Evolutionary conservation across 306 rosid species (phyloP), one percentile per base, ranked within the genome.

Genomic region (Corylus americana): DNA sequence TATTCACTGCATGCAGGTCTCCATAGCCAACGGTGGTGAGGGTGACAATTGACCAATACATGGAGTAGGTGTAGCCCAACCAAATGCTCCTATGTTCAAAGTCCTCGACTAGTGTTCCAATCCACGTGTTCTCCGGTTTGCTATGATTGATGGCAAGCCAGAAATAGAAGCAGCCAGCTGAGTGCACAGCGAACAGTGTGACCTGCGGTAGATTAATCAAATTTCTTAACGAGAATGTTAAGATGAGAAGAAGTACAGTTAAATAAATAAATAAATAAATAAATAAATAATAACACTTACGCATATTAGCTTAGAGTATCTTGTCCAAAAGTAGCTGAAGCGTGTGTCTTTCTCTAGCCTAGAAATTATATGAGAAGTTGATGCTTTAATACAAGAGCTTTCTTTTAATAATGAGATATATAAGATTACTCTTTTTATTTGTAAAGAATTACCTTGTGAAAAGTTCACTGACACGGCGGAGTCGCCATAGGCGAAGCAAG

Each of bases 1-100:
- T 62, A 83, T 88, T 94, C 64, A 89, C 92, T n/a, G 98, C 93
- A 62, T 90, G 89, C 58, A 92, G 85, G 83, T 94, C 98, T 47
- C 98, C 98, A 51, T 92, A 94, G 61, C 98, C 98, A 51, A 94
- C 98, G 2, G 97, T 94, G 57, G 90, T 80, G 79, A 94, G 94
- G 55, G 98, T 94, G 77, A 85, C 86, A 48, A 91, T 83, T 22
- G 97, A 89, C 97, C 97, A 94, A 80, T 92, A 92, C 61, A 92
- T 86, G 77, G 97, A 89, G 77, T 88, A 88, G 57, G 91, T 86
- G 84, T 94, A 94, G 68, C 94, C 83, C 35, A 84, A 54, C 90
- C 93, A 86, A 53, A 91, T 78, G 58, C 90, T 86, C 61, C 48
- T 80, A 7, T 84, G 63, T 55, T 88, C 67, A 49, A 94, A 94